phyloP scores from a whole-genome alignment of 768 basidiomycete species.

The Rhizopogon rudus region DNA sequence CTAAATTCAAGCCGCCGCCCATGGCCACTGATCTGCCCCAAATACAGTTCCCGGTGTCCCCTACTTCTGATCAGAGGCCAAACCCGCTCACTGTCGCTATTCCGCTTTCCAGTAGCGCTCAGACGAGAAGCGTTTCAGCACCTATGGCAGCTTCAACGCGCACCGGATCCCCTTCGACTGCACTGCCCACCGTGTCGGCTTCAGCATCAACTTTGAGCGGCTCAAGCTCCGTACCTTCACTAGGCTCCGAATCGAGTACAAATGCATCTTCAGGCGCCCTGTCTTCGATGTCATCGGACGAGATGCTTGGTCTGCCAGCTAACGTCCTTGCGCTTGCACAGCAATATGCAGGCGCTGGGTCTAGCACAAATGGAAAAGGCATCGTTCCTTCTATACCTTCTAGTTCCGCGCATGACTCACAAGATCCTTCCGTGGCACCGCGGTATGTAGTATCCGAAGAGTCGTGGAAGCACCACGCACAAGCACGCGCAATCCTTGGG shows the following conservation, averaged over 20 bases:
- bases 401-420: slow-evolving; percentile 39
- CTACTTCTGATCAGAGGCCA: slow-evolving; percentile 26
- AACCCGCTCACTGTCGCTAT: slow-evolving; percentile 43
- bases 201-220: slow-evolving; percentile 47
- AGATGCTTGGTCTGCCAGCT: slow-evolving; percentile 44
- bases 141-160: slow-evolving; percentile 48
- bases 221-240: slow-evolving; percentile 46
- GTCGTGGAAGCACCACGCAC: slow-evolving; percentile 81
- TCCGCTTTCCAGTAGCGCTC: slow-evolving; percentile 39
- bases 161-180: slow-evolving; percentile 17
- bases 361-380: slow-evolving; percentile 21
- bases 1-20: slow-evolving; percentile 70
- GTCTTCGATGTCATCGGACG: slow-evolving; percentile 46
- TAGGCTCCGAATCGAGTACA: slow-evolving; percentile 42
- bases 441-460: slow-evolving; percentile 64
- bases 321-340: slow-evolving; percentile 44
- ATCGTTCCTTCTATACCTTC: slow-evolving; percentile 25
- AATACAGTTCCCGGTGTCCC: slow-evolving; percentile 35
- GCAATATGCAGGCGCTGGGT: slow-evolving; percentile 37
- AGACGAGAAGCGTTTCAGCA: slow-evolving; percentile 64
- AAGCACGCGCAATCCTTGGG: slow-evolving; percentile 76
- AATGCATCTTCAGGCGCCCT: slow-evolving; percentile 48
- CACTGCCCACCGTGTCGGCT: slow-evolving; percentile 31
- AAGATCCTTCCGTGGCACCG: slow-evolving; percentile 36
- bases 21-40: slow-evolving; percentile 41